Percentiles rank a stretch among this genome's conserved stretches.
Evolutionary conservation across 1,284 basidiomycete species (phyloP).

Genomic region (Agroathelia rolfsii): DNA sequence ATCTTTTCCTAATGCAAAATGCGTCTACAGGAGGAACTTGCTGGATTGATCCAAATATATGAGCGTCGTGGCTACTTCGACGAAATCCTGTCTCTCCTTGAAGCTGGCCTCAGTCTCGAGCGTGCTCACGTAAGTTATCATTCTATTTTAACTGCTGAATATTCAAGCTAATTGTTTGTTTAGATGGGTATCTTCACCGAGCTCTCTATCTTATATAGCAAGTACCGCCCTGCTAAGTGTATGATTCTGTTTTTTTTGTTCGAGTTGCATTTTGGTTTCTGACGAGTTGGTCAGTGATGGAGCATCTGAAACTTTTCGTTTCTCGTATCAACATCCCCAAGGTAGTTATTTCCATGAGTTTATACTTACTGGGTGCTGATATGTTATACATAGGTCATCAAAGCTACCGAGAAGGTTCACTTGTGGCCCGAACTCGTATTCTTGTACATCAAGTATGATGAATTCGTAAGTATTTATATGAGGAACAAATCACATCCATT

Average conservation of each 20-base stretch:
- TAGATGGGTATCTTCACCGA: constrained; percentile 92
- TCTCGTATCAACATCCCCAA: constrained; percentile 94
- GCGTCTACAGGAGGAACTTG: constrained; percentile 70
- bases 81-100: constrained; percentile 84
- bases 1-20: constrained; percentile 4
- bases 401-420: constrained; percentile 91
- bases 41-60: constrained; percentile 75
- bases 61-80: constrained; percentile 92
- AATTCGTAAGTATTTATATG: constrained; percentile 53
- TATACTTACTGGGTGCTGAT: constrained; percentile 10
- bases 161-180: constrained; percentile 6
- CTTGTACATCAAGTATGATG: constrained; percentile 96
- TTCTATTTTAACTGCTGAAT: not conserved
- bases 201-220: constrained; percentile 90
- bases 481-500: not conserved
- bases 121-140: constrained; percentile 74
- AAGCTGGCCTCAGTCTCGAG: constrained; percentile 92
- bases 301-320: constrained; percentile 96
- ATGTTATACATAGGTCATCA: constrained; percentile 62
- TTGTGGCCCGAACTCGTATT: constrained; percentile 99
- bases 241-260: constrained; percentile 22
- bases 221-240: constrained; percentile 92
- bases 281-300: constrained; percentile 69
- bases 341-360: constrained; percentile 17
- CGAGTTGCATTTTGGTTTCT: constrained; percentile 2